Percentiles rank a stretch among this genome's conserved stretches.
Conservation (phyloP, 345 rosid genomes). For the Anacardium occidentale region DNA sequence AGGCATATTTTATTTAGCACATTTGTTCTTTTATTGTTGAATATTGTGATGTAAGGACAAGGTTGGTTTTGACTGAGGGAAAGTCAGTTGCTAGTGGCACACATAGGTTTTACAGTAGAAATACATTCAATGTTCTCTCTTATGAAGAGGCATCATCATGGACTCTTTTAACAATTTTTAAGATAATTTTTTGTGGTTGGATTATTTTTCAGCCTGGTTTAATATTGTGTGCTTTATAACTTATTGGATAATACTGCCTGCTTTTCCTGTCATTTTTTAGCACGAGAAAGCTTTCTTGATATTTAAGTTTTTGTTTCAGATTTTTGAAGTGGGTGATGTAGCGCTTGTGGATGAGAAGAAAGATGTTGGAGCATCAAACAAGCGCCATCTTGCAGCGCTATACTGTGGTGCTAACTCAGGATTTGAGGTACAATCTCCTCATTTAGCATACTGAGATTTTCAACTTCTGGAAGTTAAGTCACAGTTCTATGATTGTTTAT, state of each 20-base stretch:
- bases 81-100: neutral
- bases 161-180: too few relatives aligned
- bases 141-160: neutral
- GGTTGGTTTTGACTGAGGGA: neutral
- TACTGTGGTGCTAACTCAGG: constrained; percentile 92
- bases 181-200: neutral
- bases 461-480: neutral
- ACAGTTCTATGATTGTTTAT: neutral
- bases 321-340: constrained; percentile 83
- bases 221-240: too few relatives aligned
- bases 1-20: neutral
- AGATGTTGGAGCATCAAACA: constrained; percentile 83
- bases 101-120: neutral
- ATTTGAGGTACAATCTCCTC: constrained; percentile 67
- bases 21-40: neutral
- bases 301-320: constrained; percentile 40
- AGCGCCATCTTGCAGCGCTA: constrained; percentile 67
- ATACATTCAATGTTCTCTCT: neutral
- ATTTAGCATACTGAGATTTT: neutral
- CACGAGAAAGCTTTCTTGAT: neutral
- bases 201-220: too few relatives aligned
- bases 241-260: too few relatives aligned
- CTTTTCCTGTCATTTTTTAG: neutral
- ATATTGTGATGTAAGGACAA: neutral
- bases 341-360: constrained; percentile 54